A percentile compares a stretch with the other conserved stretches of the same genome.
Conservation (phyloP, 2,329 filamentous ascomycete genomes). For the Sclerotinia minor region DNA sequence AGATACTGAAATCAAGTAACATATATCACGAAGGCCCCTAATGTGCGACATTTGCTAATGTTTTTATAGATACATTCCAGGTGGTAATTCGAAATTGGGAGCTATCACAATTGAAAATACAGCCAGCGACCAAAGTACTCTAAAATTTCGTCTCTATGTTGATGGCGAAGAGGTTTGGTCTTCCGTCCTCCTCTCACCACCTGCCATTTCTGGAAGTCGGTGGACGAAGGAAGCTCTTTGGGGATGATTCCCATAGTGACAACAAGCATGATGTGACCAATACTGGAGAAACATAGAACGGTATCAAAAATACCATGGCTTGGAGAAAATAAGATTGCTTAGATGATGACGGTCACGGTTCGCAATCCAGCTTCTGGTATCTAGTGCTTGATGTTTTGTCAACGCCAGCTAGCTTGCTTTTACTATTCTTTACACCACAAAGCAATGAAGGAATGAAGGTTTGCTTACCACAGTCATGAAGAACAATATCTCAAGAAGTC, state of each 20-base stretch:
- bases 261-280: neutral
- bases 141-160: conserved; percentile 80
- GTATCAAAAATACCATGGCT: neutral
- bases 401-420: neutral
- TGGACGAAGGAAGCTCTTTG: conserved; percentile 40
- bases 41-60: conserved; percentile 32
- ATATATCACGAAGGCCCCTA: conserved; percentile 32
- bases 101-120: conserved; percentile 74
- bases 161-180: conserved; percentile 81
- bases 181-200: conserved; percentile 53
- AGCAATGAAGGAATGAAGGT: conserved; percentile 6
- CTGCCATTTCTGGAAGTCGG: conserved; percentile 36
- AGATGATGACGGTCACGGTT: neutral
- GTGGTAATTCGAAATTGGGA: conserved; percentile 87
- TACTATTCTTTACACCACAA: neutral
- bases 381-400: neutral
- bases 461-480: neutral
- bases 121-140: conserved; percentile 64
- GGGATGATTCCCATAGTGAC: conserved; percentile 30
- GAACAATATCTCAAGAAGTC: neutral
- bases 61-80: conserved; percentile 66
- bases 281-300: neutral
- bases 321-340: neutral
- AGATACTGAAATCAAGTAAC: conserved; percentile 82
- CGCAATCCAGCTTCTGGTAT: neutral